Evolutionary conservation across 768 basidiomycete species (phyloP).

Genomic region (Trametes cingulata): DNA sequence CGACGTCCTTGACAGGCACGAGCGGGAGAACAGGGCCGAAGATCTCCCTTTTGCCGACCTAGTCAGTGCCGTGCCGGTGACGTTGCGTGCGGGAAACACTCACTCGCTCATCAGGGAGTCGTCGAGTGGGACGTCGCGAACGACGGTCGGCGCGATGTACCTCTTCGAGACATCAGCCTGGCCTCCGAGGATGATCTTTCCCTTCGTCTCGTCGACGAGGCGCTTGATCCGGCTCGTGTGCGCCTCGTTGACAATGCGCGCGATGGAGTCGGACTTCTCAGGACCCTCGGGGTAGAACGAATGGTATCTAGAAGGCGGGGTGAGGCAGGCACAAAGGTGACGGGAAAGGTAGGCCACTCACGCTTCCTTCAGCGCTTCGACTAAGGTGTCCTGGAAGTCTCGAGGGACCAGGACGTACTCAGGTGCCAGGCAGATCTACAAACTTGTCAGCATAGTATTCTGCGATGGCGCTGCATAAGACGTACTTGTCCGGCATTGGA

Average conservation of each 20-base stretch:
- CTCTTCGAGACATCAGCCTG: slow-evolving; percentile 53
- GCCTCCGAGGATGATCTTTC: slow-evolving; percentile 66
- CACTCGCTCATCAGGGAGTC: slow-evolving; percentile 82
- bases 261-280: slow-evolving; percentile 42
- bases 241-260: slow-evolving; percentile 52
- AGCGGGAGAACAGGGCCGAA: slow-evolving; percentile 84
- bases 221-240: slow-evolving; percentile 63
- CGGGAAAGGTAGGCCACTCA: slow-evolving; percentile 30
- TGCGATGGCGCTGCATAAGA: too few relatives aligned
- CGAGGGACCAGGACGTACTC: slow-evolving; percentile 53
- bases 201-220: slow-evolving; percentile 66
- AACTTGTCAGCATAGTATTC: not conserved
- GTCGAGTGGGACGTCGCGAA: slow-evolving; percentile 57
- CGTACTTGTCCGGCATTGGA: slow-evolving; percentile 63
- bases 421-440: slow-evolving; percentile 68
- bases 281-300: slow-evolving; percentile 55
- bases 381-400: slow-evolving; percentile 39
- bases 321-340: not conserved
- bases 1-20: slow-evolving; percentile 66
- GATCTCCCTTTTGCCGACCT: slow-evolving; percentile 58
- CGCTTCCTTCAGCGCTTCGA: slow-evolving; percentile 44
- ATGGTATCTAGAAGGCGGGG: slow-evolving; percentile 41
- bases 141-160: slow-evolving; percentile 73
- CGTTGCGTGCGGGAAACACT: slow-evolving; percentile 28
- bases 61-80: not conserved